A percentile compares a stretch with the other conserved stretches of the same genome.
Conservation (phyloP, 2,329 filamentous ascomycete species). For the Cordyceps fumosorosea region DNA sequence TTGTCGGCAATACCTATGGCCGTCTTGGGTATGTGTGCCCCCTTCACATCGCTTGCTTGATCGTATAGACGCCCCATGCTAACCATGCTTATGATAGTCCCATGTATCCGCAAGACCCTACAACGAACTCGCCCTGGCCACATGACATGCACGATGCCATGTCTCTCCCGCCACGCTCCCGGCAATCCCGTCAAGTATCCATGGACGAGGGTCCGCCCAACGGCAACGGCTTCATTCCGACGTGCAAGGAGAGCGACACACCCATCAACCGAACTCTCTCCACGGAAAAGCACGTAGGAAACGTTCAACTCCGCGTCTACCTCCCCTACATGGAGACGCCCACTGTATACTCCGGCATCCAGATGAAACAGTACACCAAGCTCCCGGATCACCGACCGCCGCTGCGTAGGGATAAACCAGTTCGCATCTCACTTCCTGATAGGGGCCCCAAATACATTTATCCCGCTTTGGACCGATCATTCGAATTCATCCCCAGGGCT, state of each 20-base stretch:
- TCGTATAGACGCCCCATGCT: conserved; percentile 16
- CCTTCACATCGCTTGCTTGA: not conserved
- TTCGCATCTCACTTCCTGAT: conserved; percentile 82
- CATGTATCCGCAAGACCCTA: conserved; percentile 48
- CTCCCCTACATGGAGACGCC: conserved; percentile 69
- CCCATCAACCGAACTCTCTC: conserved; percentile 74
- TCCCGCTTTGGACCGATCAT: conserved; percentile 82
- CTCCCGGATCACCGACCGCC: conserved; percentile 92
- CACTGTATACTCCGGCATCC: conserved; percentile 65
- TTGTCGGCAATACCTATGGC: conserved; percentile 46
- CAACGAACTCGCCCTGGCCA: conserved; percentile 73
- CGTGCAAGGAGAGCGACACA: conserved; percentile 50
- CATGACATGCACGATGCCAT: conserved; percentile 87
- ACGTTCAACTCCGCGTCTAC: conserved; percentile 75
- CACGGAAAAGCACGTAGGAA: conserved; percentile 75
- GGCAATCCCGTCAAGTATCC: conserved; percentile 37
- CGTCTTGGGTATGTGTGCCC: conserved; percentile 54
- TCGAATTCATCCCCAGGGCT: conserved; percentile 95
- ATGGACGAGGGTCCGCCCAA: conserved; percentile 46
- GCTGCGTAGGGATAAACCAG: conserved; percentile 89
- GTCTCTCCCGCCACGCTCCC: conserved; percentile 35
- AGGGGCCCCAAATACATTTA: conserved; percentile 81
- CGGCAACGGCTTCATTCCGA: conserved; percentile 48
- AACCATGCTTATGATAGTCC: conserved; percentile 24
- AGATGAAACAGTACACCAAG: conserved; percentile 86